phyloP scores from a whole-genome alignment of 495 filamentous ascomycete genomes.

The Bathelium albidoporum region DNA sequence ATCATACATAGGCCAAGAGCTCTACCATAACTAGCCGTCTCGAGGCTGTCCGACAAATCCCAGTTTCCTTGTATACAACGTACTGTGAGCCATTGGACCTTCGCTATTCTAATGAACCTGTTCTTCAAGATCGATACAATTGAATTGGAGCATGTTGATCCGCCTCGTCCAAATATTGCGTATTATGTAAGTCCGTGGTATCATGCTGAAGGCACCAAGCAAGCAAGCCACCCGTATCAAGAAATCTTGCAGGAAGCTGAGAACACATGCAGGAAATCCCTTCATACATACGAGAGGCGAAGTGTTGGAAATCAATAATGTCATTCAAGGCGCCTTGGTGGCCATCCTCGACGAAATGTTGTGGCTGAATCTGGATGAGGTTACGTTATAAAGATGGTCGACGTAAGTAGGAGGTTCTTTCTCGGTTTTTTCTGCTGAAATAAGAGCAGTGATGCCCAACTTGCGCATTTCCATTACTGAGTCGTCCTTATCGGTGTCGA shows the following conservation, averaged over 20 bases:
- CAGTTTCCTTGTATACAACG: background rate
- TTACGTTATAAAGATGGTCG: constrained; percentile 27
- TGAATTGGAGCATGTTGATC: background rate
- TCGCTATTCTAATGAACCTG: background rate
- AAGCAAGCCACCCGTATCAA: background rate
- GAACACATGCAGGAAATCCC: background rate
- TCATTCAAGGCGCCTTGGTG: background rate
- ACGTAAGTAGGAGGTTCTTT: constrained; percentile 26
- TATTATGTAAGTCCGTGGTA: background rate
- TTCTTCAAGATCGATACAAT: background rate
- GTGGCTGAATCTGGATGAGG: constrained; percentile 11
- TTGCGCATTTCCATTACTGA: constrained; percentile 19
- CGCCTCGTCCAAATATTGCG: background rate
- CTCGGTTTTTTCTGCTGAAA: constrained; percentile 17
- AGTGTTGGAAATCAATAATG: too few species aligned
- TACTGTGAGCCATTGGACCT: background rate
- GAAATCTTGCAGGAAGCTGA: too few species aligned
- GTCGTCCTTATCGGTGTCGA: constrained; percentile 19
- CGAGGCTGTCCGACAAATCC: background rate
- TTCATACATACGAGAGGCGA: background rate
- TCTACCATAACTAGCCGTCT: background rate
- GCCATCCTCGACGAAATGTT: background rate
- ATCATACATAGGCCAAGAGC: background rate
- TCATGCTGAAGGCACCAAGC: background rate
- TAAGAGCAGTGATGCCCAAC: constrained; percentile 13